Evolutionary conservation across 1,139 yeast genomes (phyloP), one percentile per base, ranked within the genome.

Genomic region (Arxiozyma slooffiae): DNA sequence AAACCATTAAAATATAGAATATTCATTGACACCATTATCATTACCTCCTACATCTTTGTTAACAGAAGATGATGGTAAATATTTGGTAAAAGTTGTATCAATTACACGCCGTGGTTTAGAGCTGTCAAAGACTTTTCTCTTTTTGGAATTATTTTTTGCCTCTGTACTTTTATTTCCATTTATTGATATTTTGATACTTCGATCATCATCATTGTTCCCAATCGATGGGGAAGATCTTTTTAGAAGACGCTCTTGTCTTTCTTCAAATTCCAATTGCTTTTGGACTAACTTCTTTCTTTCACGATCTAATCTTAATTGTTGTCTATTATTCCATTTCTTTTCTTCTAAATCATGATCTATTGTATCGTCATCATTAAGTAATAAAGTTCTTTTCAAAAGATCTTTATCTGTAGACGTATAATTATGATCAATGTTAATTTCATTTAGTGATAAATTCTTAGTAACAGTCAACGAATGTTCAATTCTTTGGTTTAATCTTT

Each of bases 241-340:
- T 46, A 59, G 39, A 49, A 51, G 57, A n/a, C 54, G 58, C 16
- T 53, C 53, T 49, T 63, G 65, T 42, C 57, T 51, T 24, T 59
- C 60, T 49, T 65, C 69, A 11, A 59, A 34, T 46, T 58, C 61
- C 36, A 50, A 42, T 50, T 65, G 69, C 38, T 52, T 57, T 14
- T 55, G 55, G 4, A 63, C 50, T 20, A 60, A 50, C n/a, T 41
- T 39, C 17, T 57, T 57, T 49, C 66, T 57, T 20, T 53, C 55
- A 14, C 59, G 50, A 38, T 53, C 42, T 24, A 48, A 50, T 36
- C 69, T 55, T 18, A 26, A 18, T 22, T 53, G 48, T 37, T 60
- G 60, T 48, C 69, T 57, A 18, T 53, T 40, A 4, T 46, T 39
- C 68, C 68, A 66, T 24, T 45, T 46, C 34, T 54, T 50, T 18